phyloP scores from a whole-genome alignment of 2,329 filamentous ascomycete species.

The Hortaea werneckii region DNA sequence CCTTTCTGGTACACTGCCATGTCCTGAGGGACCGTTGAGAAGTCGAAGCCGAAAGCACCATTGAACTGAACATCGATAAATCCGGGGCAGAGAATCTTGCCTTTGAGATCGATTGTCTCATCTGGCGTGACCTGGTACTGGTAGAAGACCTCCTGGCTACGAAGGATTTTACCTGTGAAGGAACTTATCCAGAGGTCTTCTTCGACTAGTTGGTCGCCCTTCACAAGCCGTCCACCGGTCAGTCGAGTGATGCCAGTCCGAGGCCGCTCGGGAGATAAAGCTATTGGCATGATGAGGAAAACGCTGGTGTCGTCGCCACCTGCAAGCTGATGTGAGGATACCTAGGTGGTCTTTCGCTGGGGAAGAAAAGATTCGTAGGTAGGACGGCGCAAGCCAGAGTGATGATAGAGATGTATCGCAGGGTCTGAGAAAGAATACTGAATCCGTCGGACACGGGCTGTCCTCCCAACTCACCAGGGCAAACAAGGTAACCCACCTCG shows the following conservation, averaged over 20 bases:
- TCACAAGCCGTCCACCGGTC: slow-evolving; percentile 66
- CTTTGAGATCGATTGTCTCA: slow-evolving; percentile 65
- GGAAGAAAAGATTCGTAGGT: too few relatives aligned
- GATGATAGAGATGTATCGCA: background rate
- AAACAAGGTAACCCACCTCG: too few relatives aligned
- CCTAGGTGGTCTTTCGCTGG: too few relatives aligned
- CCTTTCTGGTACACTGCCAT: slow-evolving; percentile 60
- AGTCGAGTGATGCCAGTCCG: slow-evolving; percentile 48
- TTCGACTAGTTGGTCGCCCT: slow-evolving; percentile 55
- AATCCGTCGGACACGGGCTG: too few relatives aligned
- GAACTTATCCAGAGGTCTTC: slow-evolving; percentile 88
- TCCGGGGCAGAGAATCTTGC: slow-evolving; percentile 74
- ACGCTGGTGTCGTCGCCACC: background rate
- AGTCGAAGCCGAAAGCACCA: slow-evolving; percentile 87
- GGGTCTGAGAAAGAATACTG: too few relatives aligned
- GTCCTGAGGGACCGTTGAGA: slow-evolving; percentile 57
- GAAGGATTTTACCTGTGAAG: slow-evolving; percentile 67
- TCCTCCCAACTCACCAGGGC: too few relatives aligned
- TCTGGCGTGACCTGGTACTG: slow-evolving; percentile 60
- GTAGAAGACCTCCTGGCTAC: slow-evolving; percentile 57
- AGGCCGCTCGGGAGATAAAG: slow-evolving; percentile 28
- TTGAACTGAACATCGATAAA: slow-evolving; percentile 90
- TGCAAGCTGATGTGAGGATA: background rate
- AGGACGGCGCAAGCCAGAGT: background rate
- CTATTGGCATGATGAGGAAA: slow-evolving; percentile 29